Conservation (phyloP, 2,329 filamentous ascomycete genomes). For the Fusarium drepaniforme region DNA sequence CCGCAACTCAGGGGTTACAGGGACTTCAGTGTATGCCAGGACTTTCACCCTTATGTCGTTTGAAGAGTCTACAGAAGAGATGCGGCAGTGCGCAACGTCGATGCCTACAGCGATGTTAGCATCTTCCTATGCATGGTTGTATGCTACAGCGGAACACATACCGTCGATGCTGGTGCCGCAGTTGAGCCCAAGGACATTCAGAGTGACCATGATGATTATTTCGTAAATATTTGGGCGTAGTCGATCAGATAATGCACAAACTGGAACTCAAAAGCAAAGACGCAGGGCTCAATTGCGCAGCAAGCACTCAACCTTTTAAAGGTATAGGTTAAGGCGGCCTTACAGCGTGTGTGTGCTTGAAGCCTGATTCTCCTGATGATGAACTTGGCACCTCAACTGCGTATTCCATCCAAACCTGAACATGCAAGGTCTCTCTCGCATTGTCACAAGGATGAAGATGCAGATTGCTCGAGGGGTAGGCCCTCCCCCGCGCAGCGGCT, state of each 20-base stretch:
- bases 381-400: background rate
- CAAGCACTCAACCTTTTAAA: background rate
- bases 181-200: background rate
- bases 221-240: background rate
- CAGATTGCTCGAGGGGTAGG: background rate
- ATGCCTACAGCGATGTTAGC: background rate
- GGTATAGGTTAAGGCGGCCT: background rate
- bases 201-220: background rate
- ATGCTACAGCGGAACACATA: background rate
- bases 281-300: background rate
- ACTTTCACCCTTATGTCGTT: conserved; percentile 13
- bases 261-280: background rate
- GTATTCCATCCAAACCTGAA: background rate
- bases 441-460: background rate
- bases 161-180: background rate
- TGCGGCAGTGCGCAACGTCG: conserved; percentile 14
- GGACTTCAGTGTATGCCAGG: conserved; percentile 24
- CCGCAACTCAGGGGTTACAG: conserved; percentile 16
- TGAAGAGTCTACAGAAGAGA: conserved; percentile 7
- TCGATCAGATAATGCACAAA: background rate
- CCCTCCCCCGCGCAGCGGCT: background rate
- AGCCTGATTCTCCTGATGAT: background rate
- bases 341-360: background rate
- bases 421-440: background rate
- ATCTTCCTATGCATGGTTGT: background rate